A percentile compares a stretch with the other conserved stretches of the same genome.
phyloP scores from a whole-genome alignment of 2,329 filamentous ascomycete species.

The Ophiocordyceps camponoti-leonardi region DNA sequence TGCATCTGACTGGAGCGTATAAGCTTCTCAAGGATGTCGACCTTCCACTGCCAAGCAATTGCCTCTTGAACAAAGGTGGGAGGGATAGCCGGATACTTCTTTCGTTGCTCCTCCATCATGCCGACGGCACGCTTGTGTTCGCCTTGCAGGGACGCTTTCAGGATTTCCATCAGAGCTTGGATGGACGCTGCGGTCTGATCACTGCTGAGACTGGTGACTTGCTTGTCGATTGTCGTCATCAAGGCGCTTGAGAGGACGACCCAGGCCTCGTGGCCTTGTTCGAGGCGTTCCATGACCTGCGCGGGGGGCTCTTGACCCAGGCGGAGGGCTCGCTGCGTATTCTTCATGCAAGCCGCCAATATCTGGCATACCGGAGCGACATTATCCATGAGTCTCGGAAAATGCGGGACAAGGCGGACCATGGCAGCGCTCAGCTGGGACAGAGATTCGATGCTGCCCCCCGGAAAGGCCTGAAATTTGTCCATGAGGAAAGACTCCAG shows the following conservation, averaged over 20 bases:
- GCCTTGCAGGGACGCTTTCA: conserved; percentile 21
- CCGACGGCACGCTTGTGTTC: conserved; percentile 18
- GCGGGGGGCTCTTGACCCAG: conserved; percentile 5
- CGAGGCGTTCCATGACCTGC: conserved; percentile 16
- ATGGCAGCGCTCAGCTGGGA: conserved; percentile 23
- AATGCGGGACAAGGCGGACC: conserved; percentile 20
- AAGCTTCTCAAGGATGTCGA: conserved; percentile 50
- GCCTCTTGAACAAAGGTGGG: conserved; percentile 26
- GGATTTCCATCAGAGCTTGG: conserved; percentile 23
- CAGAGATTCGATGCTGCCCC: conserved; percentile 25
- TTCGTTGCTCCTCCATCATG: conserved; percentile 8
- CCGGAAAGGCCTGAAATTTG: conserved; percentile 22
- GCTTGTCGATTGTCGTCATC: conserved; percentile 33
- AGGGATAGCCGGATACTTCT: conserved; percentile 18
- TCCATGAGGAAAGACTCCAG: conserved; percentile 19
- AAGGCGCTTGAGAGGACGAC: conserved; percentile 23
- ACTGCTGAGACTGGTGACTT: conserved; percentile 29
- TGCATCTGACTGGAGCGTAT: conserved; percentile 83
- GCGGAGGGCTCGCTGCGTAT: conserved; percentile 9
- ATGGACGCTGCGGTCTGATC: conserved; percentile 25
- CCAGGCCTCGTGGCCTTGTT: conserved; percentile 25
- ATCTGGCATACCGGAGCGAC: conserved; percentile 20
- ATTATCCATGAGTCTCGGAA: conserved; percentile 28
- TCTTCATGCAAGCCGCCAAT: conserved; percentile 14
- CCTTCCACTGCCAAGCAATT: conserved; percentile 48